Base-by-base conservation (phyloP, 768 basidiomycete genomes). In the Pleurotus platypus region DNA sequence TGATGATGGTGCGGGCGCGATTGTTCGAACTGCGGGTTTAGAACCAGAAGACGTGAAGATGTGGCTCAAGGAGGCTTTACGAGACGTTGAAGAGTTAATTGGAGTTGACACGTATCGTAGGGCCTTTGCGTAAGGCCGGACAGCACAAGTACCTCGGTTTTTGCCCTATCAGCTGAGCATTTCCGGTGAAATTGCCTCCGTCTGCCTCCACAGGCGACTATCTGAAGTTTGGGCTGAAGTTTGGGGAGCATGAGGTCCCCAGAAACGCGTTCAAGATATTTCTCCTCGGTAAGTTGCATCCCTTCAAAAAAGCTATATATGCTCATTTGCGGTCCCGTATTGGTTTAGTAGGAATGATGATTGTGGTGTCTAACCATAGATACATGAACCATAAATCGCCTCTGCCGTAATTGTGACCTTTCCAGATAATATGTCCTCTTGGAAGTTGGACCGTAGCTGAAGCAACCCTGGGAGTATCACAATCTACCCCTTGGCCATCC, bases 21-120 rank as follows among this genome's bases (percentile, higher is more conserved):
- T 97, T 27, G 69, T 96, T 55, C 80, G 93, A 62, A 80, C 85
- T 9, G 92, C 90, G 7, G 94, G 84, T 15, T 76, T 72, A 63
- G 89, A 91, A 64, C 86, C 90, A 38, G 92, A 95, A 71, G 73
- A 74, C 39, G 89, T 92, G 15, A 85, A 81, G 67, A 61, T 65
- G 13, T 95, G 90, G 90, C 68, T 97, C 18, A 77, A 76, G 57
- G 75, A 76, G 7, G 76, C 78, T 0, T 70, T 95, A 57, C 60
- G 57, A 27, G 75, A 71, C 3, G 61, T 91, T 13, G 77, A 84
- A 66, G 66, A 70, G 40, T 66, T 83, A 12, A 64, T 91, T 56
- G 90, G 91, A 15, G 61, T 62, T 48, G 89, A 92, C 63, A 76
- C 83, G 5, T 91, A 85, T 70, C 74, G 76, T 57, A 81, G 81